These are phyloP conservation scores for Candida boidinii DNA, from an alignment of 805 yeast genomes.

Conservation along the genomic window DNA sequence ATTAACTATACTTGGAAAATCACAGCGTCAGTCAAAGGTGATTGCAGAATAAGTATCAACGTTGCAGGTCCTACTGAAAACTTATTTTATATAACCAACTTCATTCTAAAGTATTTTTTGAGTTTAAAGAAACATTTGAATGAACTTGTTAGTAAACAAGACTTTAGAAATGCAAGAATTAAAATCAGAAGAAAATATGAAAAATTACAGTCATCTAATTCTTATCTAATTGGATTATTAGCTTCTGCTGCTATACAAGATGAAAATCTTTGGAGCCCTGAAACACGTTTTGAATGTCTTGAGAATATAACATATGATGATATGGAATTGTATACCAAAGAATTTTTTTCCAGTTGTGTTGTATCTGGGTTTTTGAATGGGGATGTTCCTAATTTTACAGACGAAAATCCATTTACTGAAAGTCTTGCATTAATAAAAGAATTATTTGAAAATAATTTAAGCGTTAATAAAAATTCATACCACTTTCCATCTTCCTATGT, in stretches of 20 bases:
- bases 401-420: conserved; percentile 2
- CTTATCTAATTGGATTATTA: conserved; percentile 39
- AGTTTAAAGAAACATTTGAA: conserved; percentile 9
- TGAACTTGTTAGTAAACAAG: conserved; percentile 17
- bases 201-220: conserved; percentile 30
- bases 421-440: conserved; percentile 6
- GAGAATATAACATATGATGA: conserved; percentile 36
- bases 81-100: conserved; percentile 24
- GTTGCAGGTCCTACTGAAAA: conserved; percentile 44
- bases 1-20: conserved; percentile 52
- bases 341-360: conserved; percentile 22
- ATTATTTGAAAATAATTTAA: conserved; percentile 8
- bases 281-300: conserved; percentile 46
- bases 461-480: no score
- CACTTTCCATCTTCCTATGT: no score
- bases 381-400: conserved; percentile 19
- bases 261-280: conserved; percentile 43
- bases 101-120: conserved; percentile 26
- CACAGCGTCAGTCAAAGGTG: conserved; percentile 45
- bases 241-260: conserved; percentile 48
- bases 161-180: conserved; percentile 39
- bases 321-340: conserved; percentile 22
- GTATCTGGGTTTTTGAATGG: conserved; percentile 46
- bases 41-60: conserved; percentile 41
- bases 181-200: conserved; percentile 39